Evolutionary conservation across 2,329 filamentous ascomycete species (phyloP), one percentile per base, ranked within the genome.

Genomic region (Cordyceps farinosa): DNA sequence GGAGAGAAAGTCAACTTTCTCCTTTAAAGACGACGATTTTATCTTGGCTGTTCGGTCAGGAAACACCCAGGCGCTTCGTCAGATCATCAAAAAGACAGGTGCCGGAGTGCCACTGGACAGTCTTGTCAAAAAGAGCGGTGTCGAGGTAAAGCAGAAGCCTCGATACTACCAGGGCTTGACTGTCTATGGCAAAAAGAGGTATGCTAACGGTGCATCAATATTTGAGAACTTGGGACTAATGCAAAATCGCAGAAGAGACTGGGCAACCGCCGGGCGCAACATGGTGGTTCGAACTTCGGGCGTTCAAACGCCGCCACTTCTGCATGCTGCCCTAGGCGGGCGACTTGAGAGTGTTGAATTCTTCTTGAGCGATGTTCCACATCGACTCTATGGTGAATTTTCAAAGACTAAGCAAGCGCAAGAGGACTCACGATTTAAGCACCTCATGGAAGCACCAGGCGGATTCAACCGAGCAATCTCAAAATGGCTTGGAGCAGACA

Each of bases 121-220:
- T 22, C 75, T 95, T 6, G 83, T 90, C 50, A 84, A 87, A 74
- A 84, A 83, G 63, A 88, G 82, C 62, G 89, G 89, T 3, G 74
- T 89, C 1, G 82, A 88, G 68, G 73, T 87, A 55, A 80, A 84
- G 60, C 78, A 84, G 66, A 90, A 88, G 72, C 85, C 90, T 1
- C 82, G 83, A 22, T 90, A 85, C 72, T 96, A 96, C 70, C 89
- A 90, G 73, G 91, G 91, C 0, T 74, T 94, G 36, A 88, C 86
- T 1, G 88, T 96, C 1, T 87, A 90, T 66, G 90, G 91, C 2
- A 87, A 86, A 73, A 93, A 93, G 70, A 77, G 78, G 79, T 79
- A 72, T 36, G 69, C 1, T 34, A 47, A 1, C 15, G 47, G 13
- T 15, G 22, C 17, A 32, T 3, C 3, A 27, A n/a, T 5, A n/a